Conservation (phyloP, 805 yeast species). For the Danielia oregonensis region DNA sequence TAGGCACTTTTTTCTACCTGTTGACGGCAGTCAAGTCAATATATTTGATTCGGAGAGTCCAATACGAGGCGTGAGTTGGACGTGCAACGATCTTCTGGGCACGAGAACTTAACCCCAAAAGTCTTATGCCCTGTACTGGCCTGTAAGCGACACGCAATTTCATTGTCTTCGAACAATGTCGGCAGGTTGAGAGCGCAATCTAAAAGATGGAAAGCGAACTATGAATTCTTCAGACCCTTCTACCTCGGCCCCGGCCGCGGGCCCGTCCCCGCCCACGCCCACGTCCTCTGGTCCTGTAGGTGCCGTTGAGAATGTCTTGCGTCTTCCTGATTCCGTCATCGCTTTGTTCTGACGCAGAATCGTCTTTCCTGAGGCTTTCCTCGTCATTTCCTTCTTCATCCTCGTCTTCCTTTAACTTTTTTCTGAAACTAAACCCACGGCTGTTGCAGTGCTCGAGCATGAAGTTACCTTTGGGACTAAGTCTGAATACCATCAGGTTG, state of each 20-base stretch:
- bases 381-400: constrained; percentile 6
- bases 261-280: constrained; percentile 15
- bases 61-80: too few relatives aligned
- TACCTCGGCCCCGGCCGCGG: constrained; percentile 1
- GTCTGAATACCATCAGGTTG: constrained; percentile 46
- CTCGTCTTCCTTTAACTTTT: constrained; percentile 32
- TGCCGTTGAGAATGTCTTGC: constrained; percentile 2
- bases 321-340: constrained; percentile 1
- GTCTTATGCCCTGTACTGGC: too few relatives aligned
- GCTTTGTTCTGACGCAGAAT: constrained; percentile 2
- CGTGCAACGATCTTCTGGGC: too few relatives aligned
- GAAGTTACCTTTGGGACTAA: constrained; percentile 43
- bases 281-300: constrained; percentile 6
- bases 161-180: too few relatives aligned
- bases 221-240: not conserved
- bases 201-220: too few relatives aligned
- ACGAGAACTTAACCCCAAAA: too few relatives aligned
- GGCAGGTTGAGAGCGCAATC: too few relatives aligned
- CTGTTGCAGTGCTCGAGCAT: constrained; percentile 48
- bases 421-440: constrained; percentile 57
- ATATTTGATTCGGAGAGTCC: too few relatives aligned
- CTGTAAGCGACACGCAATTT: too few relatives aligned
- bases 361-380: not conserved
- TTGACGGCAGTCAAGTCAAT: too few relatives aligned
- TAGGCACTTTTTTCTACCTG: too few relatives aligned